Evolutionary conservation across 208 protist genomes (phyloP), one percentile per base, ranked within the genome.

Genomic region (Histomonas meleagridis): DNA sequence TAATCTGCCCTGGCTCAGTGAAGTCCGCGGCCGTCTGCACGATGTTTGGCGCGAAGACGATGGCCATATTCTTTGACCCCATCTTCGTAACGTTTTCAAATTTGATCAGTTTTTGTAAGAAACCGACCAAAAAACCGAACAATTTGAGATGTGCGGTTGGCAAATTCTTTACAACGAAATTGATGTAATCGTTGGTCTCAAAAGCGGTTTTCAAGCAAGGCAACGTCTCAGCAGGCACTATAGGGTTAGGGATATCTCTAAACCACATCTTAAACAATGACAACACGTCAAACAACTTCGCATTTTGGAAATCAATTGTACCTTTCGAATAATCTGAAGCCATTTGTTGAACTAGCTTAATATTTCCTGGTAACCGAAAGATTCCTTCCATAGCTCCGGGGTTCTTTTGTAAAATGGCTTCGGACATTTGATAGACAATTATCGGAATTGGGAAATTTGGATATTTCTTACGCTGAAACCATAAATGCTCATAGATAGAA

Each of bases 31-130:
- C 3, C 0, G 43, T 16, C 18, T 81, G 70, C 48, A 81, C 70
- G n/a, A 81, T 81, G 51, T 81, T 81, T 48, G 70, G 70, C 2
- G 16, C 70, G n/a, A 81, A 81, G 21, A 81, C 70, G 43, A 81
- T 81, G n/a, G 70, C 70, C 12, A 51, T 7, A 23, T 81, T 81
- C n/a, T 81, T 81, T 18, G 70, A 3, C 0, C 7, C 51, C 70
- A 81, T 81, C n/a, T 81, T 81, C 51, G 70, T 81, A 3, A 32
- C 3, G 3, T 81, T 43, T 26, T 48, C 40, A 9, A 1, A 32
- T 43, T 14, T 3, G n/a, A 23, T 9, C 1, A 81, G n/a, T 7
- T 81, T 16, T 43, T 81, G 70, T 32, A 81, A 23, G n/a, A 81
- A 81, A 5, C 70, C 70, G n/a, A 81, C n/a, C 3, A 81, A 23